Evolutionary conservation across 129 eudicot species (phyloP).

Genomic region (Solidago caesia): DNA sequence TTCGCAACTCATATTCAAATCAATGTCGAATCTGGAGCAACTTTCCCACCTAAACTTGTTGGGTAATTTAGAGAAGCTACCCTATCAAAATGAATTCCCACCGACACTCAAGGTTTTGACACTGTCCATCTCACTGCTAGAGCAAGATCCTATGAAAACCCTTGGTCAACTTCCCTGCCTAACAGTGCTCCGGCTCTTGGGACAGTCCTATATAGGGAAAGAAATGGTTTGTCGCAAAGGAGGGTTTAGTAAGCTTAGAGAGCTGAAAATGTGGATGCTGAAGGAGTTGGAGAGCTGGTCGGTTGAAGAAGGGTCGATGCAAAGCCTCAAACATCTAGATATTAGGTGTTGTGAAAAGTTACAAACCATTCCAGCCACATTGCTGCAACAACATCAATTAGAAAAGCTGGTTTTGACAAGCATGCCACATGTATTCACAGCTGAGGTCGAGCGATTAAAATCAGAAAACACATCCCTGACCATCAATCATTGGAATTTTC

Average conservation of each 20-base stretch:
- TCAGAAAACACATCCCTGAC: slow-evolving; percentile 14
- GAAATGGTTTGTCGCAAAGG: slow-evolving; percentile 28
- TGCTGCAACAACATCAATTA: slow-evolving; percentile 23
- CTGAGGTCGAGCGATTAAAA: slow-evolving; percentile 16
- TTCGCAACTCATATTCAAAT: slow-evolving; percentile 22
- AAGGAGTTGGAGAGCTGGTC: slow-evolving; percentile 42
- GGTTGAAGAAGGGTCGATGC: slow-evolving; percentile 44
- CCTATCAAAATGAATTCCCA: slow-evolving; percentile 32
- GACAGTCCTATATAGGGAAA: slow-evolving; percentile 44
- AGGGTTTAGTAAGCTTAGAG: slow-evolving; percentile 37
- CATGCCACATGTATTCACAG: slow-evolving; percentile 37
- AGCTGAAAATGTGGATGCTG: slow-evolving; percentile 53
- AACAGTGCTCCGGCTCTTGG: slow-evolving; percentile 52
- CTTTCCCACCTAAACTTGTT: slow-evolving; percentile 47
- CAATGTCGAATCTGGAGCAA: slow-evolving; percentile 31
- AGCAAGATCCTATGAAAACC: slow-evolving; percentile 45
- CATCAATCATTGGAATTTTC: slow-evolving; percentile 31
- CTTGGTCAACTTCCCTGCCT: slow-evolving; percentile 41
- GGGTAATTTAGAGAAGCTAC: slow-evolving; percentile 39
- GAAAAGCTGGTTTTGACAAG: slow-evolving; percentile 41
- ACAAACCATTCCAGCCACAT: slow-evolving; percentile 25
- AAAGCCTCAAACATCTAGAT: slow-evolving; percentile 42
- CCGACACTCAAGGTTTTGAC: slow-evolving; percentile 51
- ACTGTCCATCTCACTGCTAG: slow-evolving; percentile 44
- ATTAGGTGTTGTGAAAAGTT: slow-evolving; percentile 45